phyloP scores from a whole-genome alignment of 2,329 filamentous ascomycete species.

The Talaromyces verruculosus region DNA sequence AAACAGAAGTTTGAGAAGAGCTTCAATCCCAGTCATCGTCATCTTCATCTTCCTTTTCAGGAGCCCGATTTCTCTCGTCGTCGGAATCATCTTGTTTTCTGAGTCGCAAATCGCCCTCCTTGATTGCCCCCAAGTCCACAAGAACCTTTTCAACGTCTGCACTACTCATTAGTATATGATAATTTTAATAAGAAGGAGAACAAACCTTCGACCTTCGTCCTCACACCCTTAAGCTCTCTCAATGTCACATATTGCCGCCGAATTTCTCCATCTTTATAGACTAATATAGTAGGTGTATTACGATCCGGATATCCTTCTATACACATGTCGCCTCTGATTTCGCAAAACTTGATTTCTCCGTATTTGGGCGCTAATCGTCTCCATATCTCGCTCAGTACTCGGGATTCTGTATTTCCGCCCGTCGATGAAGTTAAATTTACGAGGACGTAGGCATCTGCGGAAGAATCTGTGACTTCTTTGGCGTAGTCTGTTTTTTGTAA shows the following conservation, averaged over 20 bases:
- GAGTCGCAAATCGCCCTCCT: slow-evolving; percentile 68
- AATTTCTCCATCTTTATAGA: slow-evolving; percentile 92
- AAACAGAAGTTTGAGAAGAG: not conserved
- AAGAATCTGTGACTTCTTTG: slow-evolving; percentile 87
- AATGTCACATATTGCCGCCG: slow-evolving; percentile 89
- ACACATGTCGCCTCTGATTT: slow-evolving; percentile 87
- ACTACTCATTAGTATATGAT: slow-evolving; percentile 5
- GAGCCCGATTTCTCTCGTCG: slow-evolving; percentile 56
- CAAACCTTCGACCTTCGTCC: slow-evolving; percentile 62
- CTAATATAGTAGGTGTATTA: slow-evolving; percentile 90
- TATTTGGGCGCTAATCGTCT: slow-evolving; percentile 78
- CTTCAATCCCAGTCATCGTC: slow-evolving; percentile 23
- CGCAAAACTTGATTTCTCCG: slow-evolving; percentile 95
- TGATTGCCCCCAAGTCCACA: slow-evolving; percentile 77
- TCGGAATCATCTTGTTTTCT: slow-evolving; percentile 39
- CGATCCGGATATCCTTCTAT: slow-evolving; percentile 95
- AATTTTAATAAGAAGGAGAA: not conserved
- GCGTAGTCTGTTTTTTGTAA: slow-evolving; percentile 92
- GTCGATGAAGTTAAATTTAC: slow-evolving; percentile 79
- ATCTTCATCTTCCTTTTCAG: slow-evolving; percentile 47
- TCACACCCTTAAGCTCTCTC: slow-evolving; percentile 70
- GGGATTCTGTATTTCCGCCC: slow-evolving; percentile 80
- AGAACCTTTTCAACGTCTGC: slow-evolving; percentile 75
- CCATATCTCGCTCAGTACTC: slow-evolving; percentile 82
- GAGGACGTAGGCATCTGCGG: slow-evolving; percentile 64